These are phyloP conservation scores for Globisporangium spinosum DNA, from an alignment of 352 stramenopile species.

Conservation along the genomic window DNA sequence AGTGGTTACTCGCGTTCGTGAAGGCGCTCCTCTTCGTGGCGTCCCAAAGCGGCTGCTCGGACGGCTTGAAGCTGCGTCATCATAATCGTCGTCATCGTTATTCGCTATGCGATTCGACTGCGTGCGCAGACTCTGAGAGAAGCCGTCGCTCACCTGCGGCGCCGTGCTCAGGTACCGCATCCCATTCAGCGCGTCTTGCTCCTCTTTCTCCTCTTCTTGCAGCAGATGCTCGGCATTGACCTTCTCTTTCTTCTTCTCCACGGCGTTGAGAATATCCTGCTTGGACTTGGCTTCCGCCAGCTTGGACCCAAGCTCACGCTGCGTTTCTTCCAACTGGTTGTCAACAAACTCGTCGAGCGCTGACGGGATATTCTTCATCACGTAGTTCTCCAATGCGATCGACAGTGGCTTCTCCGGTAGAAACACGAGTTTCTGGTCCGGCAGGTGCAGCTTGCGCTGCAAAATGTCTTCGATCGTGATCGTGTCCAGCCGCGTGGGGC, in stretches of 20 bases:
- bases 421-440: conserved; percentile 75
- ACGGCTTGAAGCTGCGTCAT: conserved; percentile 23
- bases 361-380: conserved; percentile 75
- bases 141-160: conserved; percentile 14
- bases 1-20: background rate
- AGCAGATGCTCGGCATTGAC: conserved; percentile 48
- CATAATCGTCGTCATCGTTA: conserved; percentile 14
- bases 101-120: conserved; percentile 4
- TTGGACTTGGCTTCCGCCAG: conserved; percentile 41
- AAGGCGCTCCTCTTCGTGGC: conserved; percentile 10
- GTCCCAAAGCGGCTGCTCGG: conserved; percentile 27
- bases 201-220: conserved; percentile 44
- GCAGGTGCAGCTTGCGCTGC: conserved; percentile 48
- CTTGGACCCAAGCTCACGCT: conserved; percentile 52
- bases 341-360: conserved; percentile 81
- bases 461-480: conserved; percentile 82
- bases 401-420: conserved; percentile 64
- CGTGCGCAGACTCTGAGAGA: conserved; percentile 25
- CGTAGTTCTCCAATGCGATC: conserved; percentile 75
- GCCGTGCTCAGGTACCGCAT: conserved; percentile 1
- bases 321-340: conserved; percentile 60
- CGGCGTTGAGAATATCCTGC: conserved; percentile 59
- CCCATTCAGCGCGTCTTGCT: conserved; percentile 10
- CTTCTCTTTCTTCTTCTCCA: conserved; percentile 67
- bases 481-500: conserved; percentile 54